These are phyloP conservation scores for Candida frijolesensis DNA, from an alignment of 1,139 yeast genomes.

Conservation along the genomic window DNA sequence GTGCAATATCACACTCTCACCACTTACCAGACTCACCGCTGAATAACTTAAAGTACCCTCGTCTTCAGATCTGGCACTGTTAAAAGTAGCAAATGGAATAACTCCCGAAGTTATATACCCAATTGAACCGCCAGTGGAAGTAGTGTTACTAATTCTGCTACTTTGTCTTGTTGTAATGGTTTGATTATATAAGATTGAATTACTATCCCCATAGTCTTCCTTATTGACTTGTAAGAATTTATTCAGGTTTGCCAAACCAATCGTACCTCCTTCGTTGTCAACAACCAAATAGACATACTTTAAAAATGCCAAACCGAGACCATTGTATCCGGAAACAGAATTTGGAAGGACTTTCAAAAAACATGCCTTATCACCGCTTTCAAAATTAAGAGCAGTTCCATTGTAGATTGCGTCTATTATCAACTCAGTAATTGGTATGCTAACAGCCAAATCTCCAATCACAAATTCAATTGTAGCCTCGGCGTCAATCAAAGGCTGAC, in stretches of 20 bases:
- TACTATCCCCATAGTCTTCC: conserved; percentile 1
- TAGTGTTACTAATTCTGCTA: neutral
- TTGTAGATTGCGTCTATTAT: conserved; percentile 40
- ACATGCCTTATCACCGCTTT: conserved; percentile 64
- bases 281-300: conserved; percentile 62
- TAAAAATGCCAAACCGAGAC: conserved; percentile 66
- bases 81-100: conserved; percentile 42
- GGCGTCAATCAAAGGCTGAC: conserved; percentile 41
- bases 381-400: conserved; percentile 43
- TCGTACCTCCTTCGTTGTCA: conserved; percentile 58
- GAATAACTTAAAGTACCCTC: conserved; percentile 16
- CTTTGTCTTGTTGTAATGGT: neutral
- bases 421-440: conserved; percentile 56
- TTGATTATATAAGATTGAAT: neutral
- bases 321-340: conserved; percentile 50
- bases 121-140: conserved; percentile 19
- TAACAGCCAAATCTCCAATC: conserved; percentile 55
- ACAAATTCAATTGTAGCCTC: conserved; percentile 58
- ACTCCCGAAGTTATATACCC: conserved; percentile 30
- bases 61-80: neutral
- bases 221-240: conserved; percentile 11
- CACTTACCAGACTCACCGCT: conserved; percentile 15
- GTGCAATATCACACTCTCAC: conserved; percentile 20
- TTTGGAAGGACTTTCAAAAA: conserved; percentile 57
- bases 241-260: conserved; percentile 50